These are phyloP conservation scores for Anthracocystis panici-leucophaei DNA, from an alignment of 1,284 basidiomycete species.

Conservation along the genomic window DNA sequence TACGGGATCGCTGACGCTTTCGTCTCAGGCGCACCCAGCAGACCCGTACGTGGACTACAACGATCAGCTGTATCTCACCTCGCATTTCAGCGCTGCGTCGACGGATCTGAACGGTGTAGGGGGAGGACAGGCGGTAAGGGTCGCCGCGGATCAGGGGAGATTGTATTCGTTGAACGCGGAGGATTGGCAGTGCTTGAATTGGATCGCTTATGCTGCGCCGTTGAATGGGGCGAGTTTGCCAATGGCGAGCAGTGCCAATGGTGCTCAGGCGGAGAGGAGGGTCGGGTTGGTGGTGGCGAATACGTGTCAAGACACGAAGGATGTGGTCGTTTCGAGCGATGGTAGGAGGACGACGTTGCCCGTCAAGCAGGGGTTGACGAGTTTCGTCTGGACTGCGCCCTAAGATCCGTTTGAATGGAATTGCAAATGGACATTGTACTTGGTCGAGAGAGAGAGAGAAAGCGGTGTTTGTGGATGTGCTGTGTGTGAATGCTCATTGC, in stretches of 20 bases:
- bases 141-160: conserved; percentile 13
- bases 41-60: conserved; percentile 40
- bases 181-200: conserved; percentile 42
- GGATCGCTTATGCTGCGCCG: conserved; percentile 48
- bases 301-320: conserved; percentile 35
- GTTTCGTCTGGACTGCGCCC: conserved; percentile 54
- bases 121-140: conserved; percentile 40
- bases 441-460: neutral
- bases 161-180: conserved; percentile 13
- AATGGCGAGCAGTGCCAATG: conserved; percentile 13
- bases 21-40: conserved; percentile 24
- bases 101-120: conserved; percentile 49
- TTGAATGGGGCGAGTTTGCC: conserved; percentile 11
- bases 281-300: conserved; percentile 48
- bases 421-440: neutral
- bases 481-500: neutral
- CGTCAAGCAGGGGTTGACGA: conserved; percentile 38
- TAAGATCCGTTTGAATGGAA: conserved; percentile 9
- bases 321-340: conserved; percentile 34
- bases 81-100: conserved; percentile 44
- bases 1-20: conserved; percentile 44
- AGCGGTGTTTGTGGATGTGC: neutral
- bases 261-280: conserved; percentile 22
- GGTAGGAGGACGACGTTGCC: conserved; percentile 36
- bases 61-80: conserved; percentile 46